These are phyloP conservation scores for Colletotrichum eleusines DNA, from an alignment of 2,329 filamentous ascomycete genomes.

Conservation along the genomic window DNA sequence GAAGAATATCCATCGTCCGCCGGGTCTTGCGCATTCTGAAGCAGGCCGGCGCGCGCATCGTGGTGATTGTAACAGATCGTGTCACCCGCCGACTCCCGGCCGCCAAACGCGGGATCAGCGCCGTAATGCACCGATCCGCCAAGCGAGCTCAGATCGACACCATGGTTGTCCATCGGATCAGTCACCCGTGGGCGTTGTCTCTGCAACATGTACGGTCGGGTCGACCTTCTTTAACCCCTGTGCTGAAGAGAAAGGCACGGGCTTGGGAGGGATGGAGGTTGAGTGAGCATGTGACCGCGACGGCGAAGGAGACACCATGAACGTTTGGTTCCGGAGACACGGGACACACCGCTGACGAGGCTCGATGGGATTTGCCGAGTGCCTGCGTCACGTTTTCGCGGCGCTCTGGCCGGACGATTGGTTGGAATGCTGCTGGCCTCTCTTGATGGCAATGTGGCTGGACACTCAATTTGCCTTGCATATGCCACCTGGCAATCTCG, in stretches of 20 bases:
- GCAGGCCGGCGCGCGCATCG: constrained; percentile 27
- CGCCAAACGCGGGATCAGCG: constrained; percentile 21
- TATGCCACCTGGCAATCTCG: constrained; percentile 19
- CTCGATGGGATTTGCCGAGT: constrained; percentile 17
- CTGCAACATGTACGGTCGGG: constrained; percentile 18
- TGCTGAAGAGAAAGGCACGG: background rate
- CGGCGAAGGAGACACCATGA: background rate
- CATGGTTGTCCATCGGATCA: constrained; percentile 34
- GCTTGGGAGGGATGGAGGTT: constrained; percentile 18
- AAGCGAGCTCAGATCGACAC: constrained; percentile 37
- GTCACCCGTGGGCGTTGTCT: constrained; percentile 3
- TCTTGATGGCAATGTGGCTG: background rate
- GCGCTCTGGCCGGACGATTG: constrained; percentile 8
- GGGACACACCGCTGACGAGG: constrained; percentile 4
- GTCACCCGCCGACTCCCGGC: background rate
- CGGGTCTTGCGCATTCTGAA: constrained; percentile 26
- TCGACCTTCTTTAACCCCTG: constrained; percentile 5
- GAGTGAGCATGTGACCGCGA: constrained; percentile 4
- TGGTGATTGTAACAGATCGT: constrained; percentile 3
- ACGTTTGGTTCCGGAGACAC: constrained; percentile 2
- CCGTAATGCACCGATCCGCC: constrained; percentile 33
- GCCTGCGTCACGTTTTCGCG: constrained; percentile 16
- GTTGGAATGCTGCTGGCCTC: constrained; percentile 19
- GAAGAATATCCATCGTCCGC: background rate
- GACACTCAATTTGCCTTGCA: constrained; percentile 21